Evolutionary conservation across 2,329 filamentous ascomycete genomes (phyloP), one percentile per base, ranked within the genome.

Genomic region (Phyllosticta ampelicida): DNA sequence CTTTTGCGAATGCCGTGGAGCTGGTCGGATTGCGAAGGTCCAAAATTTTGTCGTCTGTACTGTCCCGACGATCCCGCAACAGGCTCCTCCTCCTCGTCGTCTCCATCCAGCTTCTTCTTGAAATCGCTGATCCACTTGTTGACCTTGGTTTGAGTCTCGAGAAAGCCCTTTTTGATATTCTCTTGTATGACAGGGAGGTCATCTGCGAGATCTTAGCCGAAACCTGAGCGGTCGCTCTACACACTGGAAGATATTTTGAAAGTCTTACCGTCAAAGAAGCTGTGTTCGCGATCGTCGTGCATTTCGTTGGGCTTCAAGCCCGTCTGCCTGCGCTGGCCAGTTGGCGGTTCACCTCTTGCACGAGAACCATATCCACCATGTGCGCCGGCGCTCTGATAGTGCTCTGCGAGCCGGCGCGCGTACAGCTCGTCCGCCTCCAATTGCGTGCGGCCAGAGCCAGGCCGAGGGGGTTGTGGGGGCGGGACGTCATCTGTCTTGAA

Each of bases 81-180:
- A 49, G 71, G 70, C 18, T 73, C 82, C 21, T 90, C 87, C 56
- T 86, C 82, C 60, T 90, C 88, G 63, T 94, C 89, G 63, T 94
- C 89, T 53, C 94, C 92, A 67, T 97, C 91, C 30, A 99, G 82
- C 72, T 86, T 89, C 81, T 97, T 97, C 76, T 89, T 94, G 70
- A 99, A 78, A 62, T 85, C 90, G 54, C 83, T 87, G 66, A 99
- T 90, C 91, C 92, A 97, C 54, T 83, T 82, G 75, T 95, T 97
- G 66, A 99, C 88, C 68, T 89, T 95, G 58, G 83, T 85, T 75
- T 97, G 94, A 1, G 94, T 97, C 68, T 99, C 91, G 58, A 90
- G 68, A 74, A 99, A 99, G 3, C 94, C 94, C 75, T 97, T 95
- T 69, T 86, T 87, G 65, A 99, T 82, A 67, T 95, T 96, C 70